phyloP scores from a whole-genome alignment of 2,329 filamentous ascomycete species.

The Gnomoniopsis sp. region DNA sequence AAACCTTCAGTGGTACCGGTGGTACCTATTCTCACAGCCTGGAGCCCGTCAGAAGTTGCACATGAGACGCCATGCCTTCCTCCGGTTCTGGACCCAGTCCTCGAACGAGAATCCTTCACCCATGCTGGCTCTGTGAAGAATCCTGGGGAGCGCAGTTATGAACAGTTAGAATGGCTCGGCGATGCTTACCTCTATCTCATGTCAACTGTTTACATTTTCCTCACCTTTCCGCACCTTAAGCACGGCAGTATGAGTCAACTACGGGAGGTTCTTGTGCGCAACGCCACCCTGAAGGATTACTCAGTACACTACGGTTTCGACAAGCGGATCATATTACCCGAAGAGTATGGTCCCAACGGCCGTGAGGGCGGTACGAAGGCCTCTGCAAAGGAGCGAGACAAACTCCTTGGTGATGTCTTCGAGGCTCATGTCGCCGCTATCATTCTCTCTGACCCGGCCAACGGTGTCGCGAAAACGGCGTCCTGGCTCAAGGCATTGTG shows the following conservation, averaged over 20 bases:
- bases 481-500: conserved; percentile 75
- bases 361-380: conserved; percentile 34
- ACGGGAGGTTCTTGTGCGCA: conserved; percentile 77
- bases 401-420: conserved; percentile 82
- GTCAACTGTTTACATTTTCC: conserved; percentile 70
- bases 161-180: conserved; percentile 83
- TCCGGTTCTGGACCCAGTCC: conserved; percentile 51
- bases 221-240: conserved; percentile 62
- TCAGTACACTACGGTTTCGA: conserved; percentile 69
- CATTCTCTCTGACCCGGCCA: conserved; percentile 61
- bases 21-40: conserved; percentile 38
- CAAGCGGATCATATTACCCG: conserved; percentile 55
- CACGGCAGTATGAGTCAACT: conserved; percentile 71
- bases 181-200: conserved; percentile 82
- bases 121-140: conserved; percentile 50
- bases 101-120: conserved; percentile 64
- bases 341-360: conserved; percentile 36
- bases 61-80: conserved; percentile 56
- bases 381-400: conserved; percentile 55
- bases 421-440: conserved; percentile 85
- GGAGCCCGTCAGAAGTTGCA: conserved; percentile 48
- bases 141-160: conserved; percentile 57
- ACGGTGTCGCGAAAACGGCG: conserved; percentile 60
- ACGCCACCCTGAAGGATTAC: conserved; percentile 70
- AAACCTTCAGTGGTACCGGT: neutral